A percentile compares a stretch with the other conserved stretches of the same genome.
Conservation (phyloP, 768 basidiomycete genomes). For the Suillus decipiens region DNA sequence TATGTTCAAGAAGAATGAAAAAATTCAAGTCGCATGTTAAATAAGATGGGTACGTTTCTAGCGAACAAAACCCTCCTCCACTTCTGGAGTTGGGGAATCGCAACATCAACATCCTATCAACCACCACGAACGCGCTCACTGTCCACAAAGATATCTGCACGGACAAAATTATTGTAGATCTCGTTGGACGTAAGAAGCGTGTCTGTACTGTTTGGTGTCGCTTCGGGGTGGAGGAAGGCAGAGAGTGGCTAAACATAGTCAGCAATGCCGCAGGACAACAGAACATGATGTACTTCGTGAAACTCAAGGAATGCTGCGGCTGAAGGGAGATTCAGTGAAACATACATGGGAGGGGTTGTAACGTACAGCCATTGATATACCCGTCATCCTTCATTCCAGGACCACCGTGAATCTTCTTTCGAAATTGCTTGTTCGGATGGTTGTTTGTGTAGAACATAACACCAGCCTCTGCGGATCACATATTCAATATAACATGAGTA, state of each 20-base stretch:
- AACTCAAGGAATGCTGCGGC: constrained; percentile 71
- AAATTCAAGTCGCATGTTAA: neutral
- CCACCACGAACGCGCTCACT: neutral
- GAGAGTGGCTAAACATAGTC: constrained; percentile 47
- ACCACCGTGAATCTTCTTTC: constrained; percentile 78
- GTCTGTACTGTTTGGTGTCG: constrained; percentile 47
- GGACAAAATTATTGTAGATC: constrained; percentile 73
- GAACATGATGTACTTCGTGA: constrained; percentile 49
- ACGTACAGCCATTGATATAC: constrained; percentile 59
- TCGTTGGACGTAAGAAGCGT: constrained; percentile 70
- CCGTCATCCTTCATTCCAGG: constrained; percentile 60
- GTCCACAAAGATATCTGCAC: constrained; percentile 46
- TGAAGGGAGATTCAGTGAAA: constrained; percentile 24
- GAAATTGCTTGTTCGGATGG: constrained; percentile 48
- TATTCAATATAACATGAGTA: neutral
- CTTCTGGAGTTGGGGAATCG: neutral
- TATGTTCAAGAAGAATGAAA: too few relatives aligned
- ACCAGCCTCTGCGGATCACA: constrained; percentile 54
- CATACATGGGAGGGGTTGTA: neutral
- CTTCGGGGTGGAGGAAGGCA: constrained; percentile 63
- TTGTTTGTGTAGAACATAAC: constrained; percentile 76
- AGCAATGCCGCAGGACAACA: neutral
- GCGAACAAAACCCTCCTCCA: neutral
- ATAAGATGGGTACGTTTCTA: neutral
- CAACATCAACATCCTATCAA: neutral